Evolutionary conservation across 768 basidiomycete species (phyloP).

Genomic region (Dioszegia aurantiaca): DNA sequence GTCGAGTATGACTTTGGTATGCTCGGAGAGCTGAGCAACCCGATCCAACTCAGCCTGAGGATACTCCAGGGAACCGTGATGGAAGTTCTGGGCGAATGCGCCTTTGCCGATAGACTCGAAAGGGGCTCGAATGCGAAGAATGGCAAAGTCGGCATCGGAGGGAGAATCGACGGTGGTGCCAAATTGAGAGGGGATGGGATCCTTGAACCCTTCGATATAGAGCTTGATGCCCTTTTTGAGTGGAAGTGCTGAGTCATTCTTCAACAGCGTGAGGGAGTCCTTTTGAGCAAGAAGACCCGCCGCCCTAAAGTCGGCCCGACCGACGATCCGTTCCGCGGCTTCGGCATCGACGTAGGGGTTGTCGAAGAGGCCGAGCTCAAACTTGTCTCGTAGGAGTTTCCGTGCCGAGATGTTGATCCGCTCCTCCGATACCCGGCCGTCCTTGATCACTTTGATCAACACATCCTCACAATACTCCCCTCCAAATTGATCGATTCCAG

Average conservation of each 20-base stretch:
- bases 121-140: constrained; percentile 11
- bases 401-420: constrained; percentile 18
- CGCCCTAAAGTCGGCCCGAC: not conserved
- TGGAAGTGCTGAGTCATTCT: constrained; percentile 11
- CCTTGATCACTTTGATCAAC: constrained; percentile 13
- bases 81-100: constrained; percentile 8
- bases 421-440: constrained; percentile 13
- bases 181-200: not conserved
- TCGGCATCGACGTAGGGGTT: constrained; percentile 16
- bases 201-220: constrained; percentile 13
- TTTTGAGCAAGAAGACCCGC: constrained; percentile 15
- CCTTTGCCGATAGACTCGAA: constrained; percentile 14
- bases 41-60: constrained; percentile 6
- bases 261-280: constrained; percentile 11
- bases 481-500: constrained; percentile 21
- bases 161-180: not conserved
- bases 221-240: not conserved
- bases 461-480: constrained; percentile 19
- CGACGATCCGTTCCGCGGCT: constrained; percentile 12
- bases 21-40: constrained; percentile 11
- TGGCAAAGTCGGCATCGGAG: constrained; percentile 10
- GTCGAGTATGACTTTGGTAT: constrained; percentile 13
- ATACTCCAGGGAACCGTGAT: constrained; percentile 17
- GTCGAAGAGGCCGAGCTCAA: constrained; percentile 15
- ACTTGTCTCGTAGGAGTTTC: constrained; percentile 12